Evolutionary conservation across 2,329 filamentous ascomycete species (phyloP).

Genomic region (Neonectria faginata): DNA sequence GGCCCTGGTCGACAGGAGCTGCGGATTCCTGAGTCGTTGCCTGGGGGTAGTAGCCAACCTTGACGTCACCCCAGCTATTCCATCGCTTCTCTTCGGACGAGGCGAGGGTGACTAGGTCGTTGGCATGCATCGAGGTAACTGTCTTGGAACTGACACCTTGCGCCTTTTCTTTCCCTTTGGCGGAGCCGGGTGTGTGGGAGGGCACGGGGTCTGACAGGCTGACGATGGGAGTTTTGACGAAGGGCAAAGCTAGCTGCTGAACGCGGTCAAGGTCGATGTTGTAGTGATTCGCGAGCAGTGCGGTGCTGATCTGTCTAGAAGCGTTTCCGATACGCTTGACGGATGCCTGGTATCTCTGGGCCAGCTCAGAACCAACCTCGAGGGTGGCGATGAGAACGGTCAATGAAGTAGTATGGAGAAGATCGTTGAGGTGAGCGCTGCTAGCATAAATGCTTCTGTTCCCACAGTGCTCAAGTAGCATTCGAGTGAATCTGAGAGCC

Average conservation of each 20-base stretch:
- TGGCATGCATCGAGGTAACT: constrained; percentile 76
- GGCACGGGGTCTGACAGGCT: constrained; percentile 65
- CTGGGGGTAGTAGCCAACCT: constrained; percentile 80
- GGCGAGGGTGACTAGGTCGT: constrained; percentile 82
- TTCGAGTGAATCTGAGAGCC: constrained; percentile 85
- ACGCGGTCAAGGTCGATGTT: constrained; percentile 83
- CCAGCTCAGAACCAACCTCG: constrained; percentile 84
- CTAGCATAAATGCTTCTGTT: constrained; percentile 97
- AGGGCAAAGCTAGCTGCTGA: constrained; percentile 84
- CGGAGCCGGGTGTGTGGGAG: constrained; percentile 65
- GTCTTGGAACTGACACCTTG: constrained; percentile 56
- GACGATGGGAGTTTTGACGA: constrained; percentile 75
- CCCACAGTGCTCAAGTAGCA: constrained; percentile 93
- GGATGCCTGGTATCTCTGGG: constrained; percentile 91
- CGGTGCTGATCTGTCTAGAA: constrained; percentile 74
- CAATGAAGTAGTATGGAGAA: constrained; percentile 88
- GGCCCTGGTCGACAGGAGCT: constrained; percentile 42
- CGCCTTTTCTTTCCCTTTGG: constrained; percentile 82
- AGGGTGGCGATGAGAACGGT: constrained; percentile 82
- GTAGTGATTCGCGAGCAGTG: constrained; percentile 86
- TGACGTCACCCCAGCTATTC: constrained; percentile 84
- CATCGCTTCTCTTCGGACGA: constrained; percentile 70
- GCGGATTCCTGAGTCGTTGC: constrained; percentile 45
- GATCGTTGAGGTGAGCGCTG: constrained; percentile 87
- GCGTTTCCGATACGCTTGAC: constrained; percentile 79